Percentiles rank a stretch among this genome's conserved stretches.
phyloP scores from a whole-genome alignment of 192 early-diverging fungal genomes.

The Podochytrium sp. region DNA sequence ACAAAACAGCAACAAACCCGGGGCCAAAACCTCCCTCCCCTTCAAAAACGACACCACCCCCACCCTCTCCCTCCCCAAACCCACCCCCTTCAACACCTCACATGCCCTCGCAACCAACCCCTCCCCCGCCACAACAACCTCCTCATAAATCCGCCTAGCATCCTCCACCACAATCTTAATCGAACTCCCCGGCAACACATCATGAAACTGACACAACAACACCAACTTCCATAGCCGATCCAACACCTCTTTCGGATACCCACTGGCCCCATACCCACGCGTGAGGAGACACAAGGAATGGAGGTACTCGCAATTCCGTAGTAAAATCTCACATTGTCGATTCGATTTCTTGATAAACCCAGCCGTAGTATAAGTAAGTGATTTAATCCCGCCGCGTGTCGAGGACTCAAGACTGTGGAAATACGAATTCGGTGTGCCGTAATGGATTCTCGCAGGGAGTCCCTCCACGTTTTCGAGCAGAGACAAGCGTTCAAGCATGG shows the following conservation, averaged over 20 bases:
- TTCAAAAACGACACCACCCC: too few species aligned
- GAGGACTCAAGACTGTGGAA: constrained; percentile 76
- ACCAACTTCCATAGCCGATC: constrained; percentile 87
- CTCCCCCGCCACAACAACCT: constrained; percentile 36
- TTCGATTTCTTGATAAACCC: constrained; percentile 83
- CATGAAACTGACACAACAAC: constrained; percentile 97
- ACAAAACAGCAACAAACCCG: neutral
- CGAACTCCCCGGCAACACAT: constrained; percentile 88
- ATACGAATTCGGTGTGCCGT: constrained; percentile 80
- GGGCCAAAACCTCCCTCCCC: too few species aligned
- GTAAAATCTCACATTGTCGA: constrained; percentile 78
- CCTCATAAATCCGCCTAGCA: constrained; percentile 65
- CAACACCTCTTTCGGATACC: constrained; percentile 75
- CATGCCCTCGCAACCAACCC: constrained; percentile 25
- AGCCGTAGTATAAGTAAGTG: constrained; percentile 79
- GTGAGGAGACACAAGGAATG: constrained; percentile 46
- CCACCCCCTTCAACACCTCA: neutral
- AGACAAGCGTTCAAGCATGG: constrained; percentile 84
- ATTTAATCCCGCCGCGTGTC: constrained; percentile 65
- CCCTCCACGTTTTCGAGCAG: constrained; percentile 78
- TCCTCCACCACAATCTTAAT: constrained; percentile 92
- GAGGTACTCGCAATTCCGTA: constrained; percentile 82
- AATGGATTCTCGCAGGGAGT: constrained; percentile 73
- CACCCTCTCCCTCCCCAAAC: neutral
- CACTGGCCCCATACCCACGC: neutral